A percentile compares a stretch with the other conserved stretches of the same genome.
Evolutionary conservation across 2,329 filamentous ascomycete species (phyloP).

Genomic region (Mariannaea sp.): DNA sequence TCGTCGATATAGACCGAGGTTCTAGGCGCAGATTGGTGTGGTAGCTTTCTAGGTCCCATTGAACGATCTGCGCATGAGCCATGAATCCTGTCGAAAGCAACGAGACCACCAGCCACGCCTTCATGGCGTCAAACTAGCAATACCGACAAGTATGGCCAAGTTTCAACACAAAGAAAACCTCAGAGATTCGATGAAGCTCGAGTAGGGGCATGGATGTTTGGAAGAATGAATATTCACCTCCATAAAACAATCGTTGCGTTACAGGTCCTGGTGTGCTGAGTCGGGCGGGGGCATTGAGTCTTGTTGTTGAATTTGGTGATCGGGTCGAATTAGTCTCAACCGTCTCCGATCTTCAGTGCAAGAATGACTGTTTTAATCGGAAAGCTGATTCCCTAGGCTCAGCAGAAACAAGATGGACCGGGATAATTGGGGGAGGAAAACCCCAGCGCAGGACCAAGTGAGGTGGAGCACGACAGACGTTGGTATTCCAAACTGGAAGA

Average conservation of each 20-base stretch:
- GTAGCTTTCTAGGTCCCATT: slow-evolving; percentile 54
- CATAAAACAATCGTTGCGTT: slow-evolving; percentile 14
- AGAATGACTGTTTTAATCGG: slow-evolving; percentile 7
- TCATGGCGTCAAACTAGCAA: slow-evolving; percentile 30
- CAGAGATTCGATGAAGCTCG: not conserved
- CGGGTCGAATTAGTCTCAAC: not conserved
- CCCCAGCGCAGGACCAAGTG: slow-evolving; percentile 22
- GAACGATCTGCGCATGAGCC: slow-evolving; percentile 45
- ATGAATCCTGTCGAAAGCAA: slow-evolving; percentile 33
- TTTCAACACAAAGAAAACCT: not conserved
- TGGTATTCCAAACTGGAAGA: slow-evolving; percentile 2
- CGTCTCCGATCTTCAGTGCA: not conserved
- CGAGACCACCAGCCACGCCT: slow-evolving; percentile 27
- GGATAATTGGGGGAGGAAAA: slow-evolving; percentile 20
- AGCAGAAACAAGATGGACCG: slow-evolving; percentile 29
- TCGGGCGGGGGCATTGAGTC: too few species aligned
- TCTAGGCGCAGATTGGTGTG: slow-evolving; percentile 38
- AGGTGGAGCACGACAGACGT: slow-evolving; percentile 31
- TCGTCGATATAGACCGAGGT: slow-evolving; percentile 44
- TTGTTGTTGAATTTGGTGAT: too few species aligned
- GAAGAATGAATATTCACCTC: not conserved
- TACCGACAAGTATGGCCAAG: not conserved
- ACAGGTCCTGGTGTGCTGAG: too few species aligned
- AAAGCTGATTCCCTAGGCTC: slow-evolving; percentile 17
- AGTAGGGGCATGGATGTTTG: not conserved